These are phyloP conservation scores for Leccinum subtestaceum DNA, from an alignment of 768 basidiomycete species.

Conservation along the genomic window DNA sequence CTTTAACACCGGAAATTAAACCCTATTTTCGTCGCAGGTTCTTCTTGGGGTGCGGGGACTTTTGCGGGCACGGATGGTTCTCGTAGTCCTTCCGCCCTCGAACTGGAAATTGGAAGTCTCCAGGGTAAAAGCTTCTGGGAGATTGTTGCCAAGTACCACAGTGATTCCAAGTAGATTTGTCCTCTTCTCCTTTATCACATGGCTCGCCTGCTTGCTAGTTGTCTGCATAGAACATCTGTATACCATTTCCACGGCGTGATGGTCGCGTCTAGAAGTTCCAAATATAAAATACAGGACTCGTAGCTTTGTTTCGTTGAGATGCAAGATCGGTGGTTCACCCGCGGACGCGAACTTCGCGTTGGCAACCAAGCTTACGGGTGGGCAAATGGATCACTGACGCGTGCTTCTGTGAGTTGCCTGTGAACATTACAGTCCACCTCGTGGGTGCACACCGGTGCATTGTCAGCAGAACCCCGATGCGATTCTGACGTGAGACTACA, in stretches of 20 bases:
- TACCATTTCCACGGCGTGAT: neutral
- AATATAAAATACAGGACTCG: neutral
- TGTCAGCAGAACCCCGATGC: neutral
- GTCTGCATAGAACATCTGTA: conserved; percentile 1
- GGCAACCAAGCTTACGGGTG: neutral
- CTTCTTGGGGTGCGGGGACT: conserved; percentile 82
- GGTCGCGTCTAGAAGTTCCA: neutral
- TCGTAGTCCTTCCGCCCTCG: conserved; percentile 57
- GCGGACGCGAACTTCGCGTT: neutral
- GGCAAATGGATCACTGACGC: neutral
- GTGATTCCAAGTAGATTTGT: conserved; percentile 12
- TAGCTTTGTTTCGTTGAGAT: neutral
- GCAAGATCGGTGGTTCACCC: neutral
- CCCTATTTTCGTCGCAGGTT: conserved; percentile 40
- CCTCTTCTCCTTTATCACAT: too few species aligned
- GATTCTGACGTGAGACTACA: neutral
- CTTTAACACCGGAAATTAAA: neutral
- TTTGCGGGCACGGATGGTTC: conserved; percentile 52
- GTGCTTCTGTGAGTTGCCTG: neutral
- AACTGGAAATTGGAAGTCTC: conserved; percentile 53
- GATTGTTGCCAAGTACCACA: conserved; percentile 38
- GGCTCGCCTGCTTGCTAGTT: neutral
- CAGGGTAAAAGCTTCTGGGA: conserved; percentile 61
- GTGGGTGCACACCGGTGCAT: neutral
- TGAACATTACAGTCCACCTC: neutral